Evolutionary conservation across 108 stramenopile genomes (phyloP), one percentile per base, ranked within the genome.

Genomic region (Cyclotella kingstonii): DNA sequence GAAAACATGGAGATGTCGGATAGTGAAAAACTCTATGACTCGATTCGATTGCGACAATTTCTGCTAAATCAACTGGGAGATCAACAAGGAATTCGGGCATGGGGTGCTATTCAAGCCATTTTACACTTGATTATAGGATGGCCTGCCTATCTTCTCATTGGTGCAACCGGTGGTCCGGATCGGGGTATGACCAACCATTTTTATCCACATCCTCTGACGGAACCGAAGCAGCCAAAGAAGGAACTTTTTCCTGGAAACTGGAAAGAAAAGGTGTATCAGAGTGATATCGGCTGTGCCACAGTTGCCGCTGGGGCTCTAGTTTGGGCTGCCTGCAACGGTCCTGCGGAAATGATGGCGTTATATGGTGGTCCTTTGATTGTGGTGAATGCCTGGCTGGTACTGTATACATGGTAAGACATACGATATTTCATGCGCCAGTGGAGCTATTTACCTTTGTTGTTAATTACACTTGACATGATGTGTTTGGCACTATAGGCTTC

Each of bases 361-460:
- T 98, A 98, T 73, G 80, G 93, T 23, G 83, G 95, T 23, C 98
- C 98, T 9, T 79, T 96, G 53, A 73, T 98, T 56, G 85, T 97
- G 43, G 88, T 96, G 54, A 98, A 98, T 76, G 81, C 84, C 21
- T 93, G 95, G 89, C 86, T 98, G 82, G 95, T 97, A 17, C 80
- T 95, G n/a, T 96, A 97, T 84, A 98, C 98, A 18, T 98, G 91
- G 94, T 84, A 64, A 63, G 81, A 68, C 4, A 11, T 0, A 36
- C 36, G 11, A 0, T 8, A 1, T 27, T 9, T 27, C 18, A 45
- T 26, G 25, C 18, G 14, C 7, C 4, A 14, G 26, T 51, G 42
- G 4, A 21, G 19, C 38, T 63, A 5, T 23, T 10, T 28, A 27
- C 38, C 40, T 15, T 46, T 43, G 23, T 59, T 60, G 14, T 30